These are phyloP conservation scores for Castanea crenata DNA, from an alignment of 306 rosid species.

Conservation along the genomic window DNA sequence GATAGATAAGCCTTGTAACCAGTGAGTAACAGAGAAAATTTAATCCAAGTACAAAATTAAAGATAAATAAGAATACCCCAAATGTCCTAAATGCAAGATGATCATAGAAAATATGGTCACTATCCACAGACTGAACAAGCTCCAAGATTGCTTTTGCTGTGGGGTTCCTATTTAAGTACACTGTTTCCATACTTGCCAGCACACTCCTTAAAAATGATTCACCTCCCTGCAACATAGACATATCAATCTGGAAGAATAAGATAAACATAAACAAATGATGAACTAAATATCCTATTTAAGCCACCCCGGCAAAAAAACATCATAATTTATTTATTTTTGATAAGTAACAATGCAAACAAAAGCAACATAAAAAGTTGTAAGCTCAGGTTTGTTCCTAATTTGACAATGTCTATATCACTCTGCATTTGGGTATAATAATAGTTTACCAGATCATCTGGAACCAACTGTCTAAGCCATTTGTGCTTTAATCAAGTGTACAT, in stretches of 20 bases:
- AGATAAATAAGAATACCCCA: conserved; percentile 55
- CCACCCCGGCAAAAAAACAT: neutral
- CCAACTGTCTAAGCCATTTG: no score
- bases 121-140: conserved; percentile 62
- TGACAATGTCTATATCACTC: neutral
- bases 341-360: neutral
- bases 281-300: neutral
- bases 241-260: conserved; percentile 6
- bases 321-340: no score
- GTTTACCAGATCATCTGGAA: no score
- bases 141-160: conserved; percentile 84
- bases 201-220: conserved; percentile 73
- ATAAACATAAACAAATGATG: neutral
- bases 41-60: neutral
- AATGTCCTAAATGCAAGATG: conserved; percentile 94
- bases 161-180: conserved; percentile 82
- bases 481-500: neutral
- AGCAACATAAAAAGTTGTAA: neutral
- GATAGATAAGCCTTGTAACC: neutral
- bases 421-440: no score
- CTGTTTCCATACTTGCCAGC: conserved; percentile 68
- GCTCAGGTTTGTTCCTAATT: neutral
- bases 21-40: neutral
- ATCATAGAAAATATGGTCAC: conserved; percentile 63
- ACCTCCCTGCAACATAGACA: conserved; percentile 49